Evolutionary conservation across 768 basidiomycete genomes (phyloP).

Genomic region (Tephrocybe rancida): DNA sequence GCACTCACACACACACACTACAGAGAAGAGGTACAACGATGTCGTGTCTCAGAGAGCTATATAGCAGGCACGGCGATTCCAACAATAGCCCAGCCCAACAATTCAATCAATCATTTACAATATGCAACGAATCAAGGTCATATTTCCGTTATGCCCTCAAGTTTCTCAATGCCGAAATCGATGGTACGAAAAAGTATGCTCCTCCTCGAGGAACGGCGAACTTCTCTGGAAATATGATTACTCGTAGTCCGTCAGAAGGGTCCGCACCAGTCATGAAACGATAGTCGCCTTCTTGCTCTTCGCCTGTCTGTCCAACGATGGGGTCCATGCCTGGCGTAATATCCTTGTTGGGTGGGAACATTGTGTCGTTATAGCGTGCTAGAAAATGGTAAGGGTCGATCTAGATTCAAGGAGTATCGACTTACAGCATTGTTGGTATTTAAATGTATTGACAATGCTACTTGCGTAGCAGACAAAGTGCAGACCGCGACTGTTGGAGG

Average conservation of each 20-base stretch:
- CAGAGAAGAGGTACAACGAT: no score
- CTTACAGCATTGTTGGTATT: conserved; percentile 13
- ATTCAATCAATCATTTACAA: no score
- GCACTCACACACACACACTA: no score
- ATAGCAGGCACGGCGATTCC: no score
- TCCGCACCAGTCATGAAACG: conserved; percentile 16
- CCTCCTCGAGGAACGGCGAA: neutral
- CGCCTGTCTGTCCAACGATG: conserved; percentile 15
- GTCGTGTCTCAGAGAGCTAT: no score
- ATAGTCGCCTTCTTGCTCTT: neutral
- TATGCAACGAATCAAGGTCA: no score
- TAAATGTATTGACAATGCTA: conserved; percentile 18
- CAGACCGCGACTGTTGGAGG: conserved; percentile 10
- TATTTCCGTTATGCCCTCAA: no score
- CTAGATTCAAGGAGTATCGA: neutral
- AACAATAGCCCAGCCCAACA: no score
- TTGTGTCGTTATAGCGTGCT: conserved; percentile 17
- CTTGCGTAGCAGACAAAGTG: conserved; percentile 17
- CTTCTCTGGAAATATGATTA: neutral
- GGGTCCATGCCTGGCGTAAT: conserved; percentile 17
- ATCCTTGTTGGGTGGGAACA: conserved; percentile 14
- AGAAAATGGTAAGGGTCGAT: neutral
- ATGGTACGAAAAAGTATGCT: neutral
- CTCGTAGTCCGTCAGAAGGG: neutral
- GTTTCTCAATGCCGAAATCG: neutral